Evolutionary conservation across 2,329 filamentous ascomycete genomes (phyloP), one percentile per base, ranked within the genome.

Genomic region (Dactylellina cionopaga): DNA sequence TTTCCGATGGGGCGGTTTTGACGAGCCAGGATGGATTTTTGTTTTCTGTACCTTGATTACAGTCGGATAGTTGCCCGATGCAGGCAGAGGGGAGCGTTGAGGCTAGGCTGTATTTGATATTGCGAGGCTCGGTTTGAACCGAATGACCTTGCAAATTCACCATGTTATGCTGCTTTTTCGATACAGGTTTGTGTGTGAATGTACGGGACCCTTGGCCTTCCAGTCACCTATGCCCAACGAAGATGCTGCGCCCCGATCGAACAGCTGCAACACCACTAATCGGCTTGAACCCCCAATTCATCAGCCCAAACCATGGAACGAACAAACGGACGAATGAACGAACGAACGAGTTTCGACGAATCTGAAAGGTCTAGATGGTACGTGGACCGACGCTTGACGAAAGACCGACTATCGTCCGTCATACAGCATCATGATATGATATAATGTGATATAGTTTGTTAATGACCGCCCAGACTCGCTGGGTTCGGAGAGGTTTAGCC

Each of bases 11-110:
- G 25, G 7, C 54, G 54, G 54, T 22, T 22, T 27, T 41, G 15
- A 15, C 11, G 25, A n/a, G 19, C 22, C 22, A 51, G 10, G 24
- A 15, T 5, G 46, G 46, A 31, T 11, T 5, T 9, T 27, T 47
- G 19, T 24, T 47, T 4, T n/a, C 51, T 66, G 62, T 58, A 66
- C 43, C 41, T 58, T 58, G 62, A 66, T 66, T 66, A 66, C 51
- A 27, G 39, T 29, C 54, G 35, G 31, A 27, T 35, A 22, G 51
- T 51, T 43, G 17, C 62, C 51, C 24, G 46, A 51, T 66, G 15
- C 10, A 66, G 62, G 29, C 3, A 17, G 33, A 29, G 29, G 29
- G 24, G 10, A 24, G 22, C 59, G 49, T 66, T 58, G 17, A 22
- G 22, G 33, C 49, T 46, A 47, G 43, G 22, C 37, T 17, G 17